Percentiles rank a stretch among this genome's conserved stretches.
phyloP scores from a whole-genome alignment of 345 rosid genomes.

The Dovyalis caffra region DNA sequence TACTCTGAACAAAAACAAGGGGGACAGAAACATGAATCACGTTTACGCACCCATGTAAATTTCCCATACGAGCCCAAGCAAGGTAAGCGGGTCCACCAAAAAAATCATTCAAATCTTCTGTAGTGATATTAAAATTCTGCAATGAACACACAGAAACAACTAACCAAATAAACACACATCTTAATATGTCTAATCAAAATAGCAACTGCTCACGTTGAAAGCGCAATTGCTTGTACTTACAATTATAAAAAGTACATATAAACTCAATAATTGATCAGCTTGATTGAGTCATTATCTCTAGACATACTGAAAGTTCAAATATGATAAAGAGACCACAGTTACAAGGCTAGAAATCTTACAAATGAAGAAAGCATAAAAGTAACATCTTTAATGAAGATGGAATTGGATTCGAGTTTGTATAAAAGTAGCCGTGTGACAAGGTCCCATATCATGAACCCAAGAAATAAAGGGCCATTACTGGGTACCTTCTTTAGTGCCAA shows the following conservation, averaged over 20 bases:
- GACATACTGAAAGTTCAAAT: not conserved
- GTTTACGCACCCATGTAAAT: conserved; percentile 70
- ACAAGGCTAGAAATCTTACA: not conserved
- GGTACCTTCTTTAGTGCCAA: no score
- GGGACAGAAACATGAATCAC: conserved; percentile 2
- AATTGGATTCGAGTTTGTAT: not conserved
- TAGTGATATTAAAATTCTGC: conserved; percentile 72
- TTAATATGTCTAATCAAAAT: not conserved
- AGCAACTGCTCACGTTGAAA: not conserved
- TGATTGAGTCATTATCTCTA: not conserved
- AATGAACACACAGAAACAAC: conserved; percentile 10
- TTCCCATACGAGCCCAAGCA: conserved; percentile 99
- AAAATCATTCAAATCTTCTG: conserved; percentile 67
- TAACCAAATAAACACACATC: not conserved
- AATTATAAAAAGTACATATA: not conserved
- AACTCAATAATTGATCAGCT: not conserved
- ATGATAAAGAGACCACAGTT: not conserved
- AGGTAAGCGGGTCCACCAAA: conserved; percentile 98
- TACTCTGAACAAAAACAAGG: not conserved
- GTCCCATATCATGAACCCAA: not conserved
- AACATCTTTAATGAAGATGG: not conserved
- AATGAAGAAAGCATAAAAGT: no score
- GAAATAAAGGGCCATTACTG: not conserved
- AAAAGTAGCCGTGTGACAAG: not conserved
- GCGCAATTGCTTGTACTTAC: not conserved